A percentile compares a stretch with the other conserved stretches of the same genome.
Evolutionary conservation across 1,284 basidiomycete species (phyloP).

Genomic region (Papiliotrema fonsecae): DNA sequence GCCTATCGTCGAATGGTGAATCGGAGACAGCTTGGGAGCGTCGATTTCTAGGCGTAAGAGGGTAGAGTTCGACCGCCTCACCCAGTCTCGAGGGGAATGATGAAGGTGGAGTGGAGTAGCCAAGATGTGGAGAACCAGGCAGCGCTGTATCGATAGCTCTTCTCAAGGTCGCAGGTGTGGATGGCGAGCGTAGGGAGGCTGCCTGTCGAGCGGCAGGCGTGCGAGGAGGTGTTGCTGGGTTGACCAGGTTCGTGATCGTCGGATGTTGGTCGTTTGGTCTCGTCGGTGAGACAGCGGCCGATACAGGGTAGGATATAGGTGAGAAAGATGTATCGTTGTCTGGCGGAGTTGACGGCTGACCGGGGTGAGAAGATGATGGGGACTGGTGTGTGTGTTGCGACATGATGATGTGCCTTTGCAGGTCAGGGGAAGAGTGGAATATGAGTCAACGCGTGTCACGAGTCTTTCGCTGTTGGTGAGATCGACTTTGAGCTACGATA

Average conservation of each 20-base stretch:
- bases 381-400: too few species aligned
- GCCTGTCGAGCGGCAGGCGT: not conserved
- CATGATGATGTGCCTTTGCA: too few species aligned
- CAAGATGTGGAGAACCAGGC: conserved; percentile 16
- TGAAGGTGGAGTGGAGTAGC: conserved; percentile 17
- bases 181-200: not conserved
- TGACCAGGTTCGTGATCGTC: not conserved
- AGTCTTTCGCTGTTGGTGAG: too few species aligned
- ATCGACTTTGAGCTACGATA: too few species aligned
- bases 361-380: too few species aligned
- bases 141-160: conserved; percentile 25
- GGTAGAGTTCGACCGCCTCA: conserved; percentile 19
- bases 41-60: conserved; percentile 11
- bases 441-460: too few species aligned
- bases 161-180: conserved; percentile 8
- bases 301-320: too few species aligned
- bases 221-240: not conserved
- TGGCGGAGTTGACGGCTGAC: too few species aligned
- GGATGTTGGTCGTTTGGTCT: too few species aligned
- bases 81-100: conserved; percentile 8
- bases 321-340: too few species aligned
- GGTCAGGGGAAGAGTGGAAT: too few species aligned
- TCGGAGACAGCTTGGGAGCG: conserved; percentile 7
- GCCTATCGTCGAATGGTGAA: conserved; percentile 34
- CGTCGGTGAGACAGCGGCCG: too few species aligned